Evolutionary conservation across 164 flowering plant species (phyloP).

Genomic region (Chloranthus sessilifolius): DNA sequence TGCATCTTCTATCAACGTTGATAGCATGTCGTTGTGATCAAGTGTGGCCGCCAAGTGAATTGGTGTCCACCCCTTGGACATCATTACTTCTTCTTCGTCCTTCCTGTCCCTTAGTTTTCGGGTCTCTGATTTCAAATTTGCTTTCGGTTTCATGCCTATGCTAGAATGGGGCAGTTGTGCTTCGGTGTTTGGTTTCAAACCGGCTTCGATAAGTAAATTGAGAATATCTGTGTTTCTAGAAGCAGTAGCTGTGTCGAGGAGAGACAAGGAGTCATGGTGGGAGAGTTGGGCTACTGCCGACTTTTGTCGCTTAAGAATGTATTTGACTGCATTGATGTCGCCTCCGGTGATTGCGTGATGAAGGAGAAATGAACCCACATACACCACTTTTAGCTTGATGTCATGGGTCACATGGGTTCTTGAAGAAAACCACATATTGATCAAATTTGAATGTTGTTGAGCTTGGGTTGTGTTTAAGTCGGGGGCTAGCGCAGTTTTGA

Average conservation of each 20-base stretch:
- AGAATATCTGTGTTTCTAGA: conserved; percentile 35
- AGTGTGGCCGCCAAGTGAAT: conserved; percentile 39
- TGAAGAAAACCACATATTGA: conserved; percentile 39
- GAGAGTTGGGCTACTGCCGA: conserved; percentile 29
- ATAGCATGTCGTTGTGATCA: conserved; percentile 32
- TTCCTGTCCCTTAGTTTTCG: background rate
- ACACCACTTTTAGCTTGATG: conserved; percentile 59
- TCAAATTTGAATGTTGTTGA: conserved; percentile 15
- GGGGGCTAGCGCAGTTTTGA: conserved; percentile 36
- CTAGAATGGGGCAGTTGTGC: no score
- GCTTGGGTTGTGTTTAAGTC: conserved; percentile 15
- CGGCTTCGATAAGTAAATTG: conserved; percentile 37
- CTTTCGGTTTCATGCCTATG: no score
- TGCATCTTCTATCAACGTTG: conserved; percentile 10
- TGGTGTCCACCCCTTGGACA: conserved; percentile 34
- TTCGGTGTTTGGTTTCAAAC: conserved; percentile 21
- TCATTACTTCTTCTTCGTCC: conserved; percentile 10
- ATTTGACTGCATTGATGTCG: conserved; percentile 34
- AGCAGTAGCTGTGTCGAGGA: conserved; percentile 35
- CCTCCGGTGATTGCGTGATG: conserved; percentile 40
- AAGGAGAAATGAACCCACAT: conserved; percentile 57
- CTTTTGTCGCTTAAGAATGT: conserved; percentile 43
- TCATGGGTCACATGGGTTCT: conserved; percentile 30
- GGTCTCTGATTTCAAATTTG: conserved; percentile 2
- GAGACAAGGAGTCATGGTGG: conserved; percentile 28